Evolutionary conservation across 345 rosid species (phyloP).

Genomic region (Lumnitzera racemosa): DNA sequence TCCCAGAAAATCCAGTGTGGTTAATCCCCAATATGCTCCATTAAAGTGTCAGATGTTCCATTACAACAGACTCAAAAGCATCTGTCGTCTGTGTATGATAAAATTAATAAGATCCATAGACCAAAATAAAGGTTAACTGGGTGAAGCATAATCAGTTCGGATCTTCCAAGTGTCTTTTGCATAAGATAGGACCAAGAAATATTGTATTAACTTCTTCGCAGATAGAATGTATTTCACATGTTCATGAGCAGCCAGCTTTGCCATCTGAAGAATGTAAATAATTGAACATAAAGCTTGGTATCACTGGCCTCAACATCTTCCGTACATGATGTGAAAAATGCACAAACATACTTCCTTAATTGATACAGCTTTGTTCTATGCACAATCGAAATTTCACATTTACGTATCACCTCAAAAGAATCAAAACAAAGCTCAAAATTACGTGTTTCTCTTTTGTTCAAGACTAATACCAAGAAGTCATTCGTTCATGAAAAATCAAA

Average conservation of each 20-base stretch:
- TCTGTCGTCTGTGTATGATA: slow-evolving; percentile 36
- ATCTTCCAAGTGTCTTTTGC: not conserved
- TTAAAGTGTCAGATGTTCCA: slow-evolving; percentile 87
- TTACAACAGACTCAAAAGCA: slow-evolving; percentile 75
- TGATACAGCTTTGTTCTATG: too few species aligned
- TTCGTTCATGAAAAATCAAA: too few species aligned
- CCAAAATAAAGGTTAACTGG: not conserved
- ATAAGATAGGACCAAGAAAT: not conserved
- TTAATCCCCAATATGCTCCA: slow-evolving; percentile 92
- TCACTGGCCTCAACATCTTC: too few species aligned
- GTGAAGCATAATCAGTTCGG: not conserved
- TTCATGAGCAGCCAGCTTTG: slow-evolving; percentile 48
- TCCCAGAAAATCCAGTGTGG: slow-evolving; percentile 64
- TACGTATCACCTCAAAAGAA: too few species aligned
- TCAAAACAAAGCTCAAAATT: too few species aligned
- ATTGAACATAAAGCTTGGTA: too few species aligned
- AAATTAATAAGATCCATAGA: not conserved
- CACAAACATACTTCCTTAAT: too few species aligned
- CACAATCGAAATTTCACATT: too few species aligned
- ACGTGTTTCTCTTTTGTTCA: too few species aligned
- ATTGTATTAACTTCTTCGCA: slow-evolving; percentile 48
- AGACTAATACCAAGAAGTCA: too few species aligned
- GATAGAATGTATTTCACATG: slow-evolving; percentile 61
- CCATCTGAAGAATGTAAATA: slow-evolving; percentile 24
- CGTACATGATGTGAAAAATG: too few species aligned